phyloP scores from a whole-genome alignment of 2,329 filamentous ascomycete species.

The Teratosphaeria zuluensis region DNA sequence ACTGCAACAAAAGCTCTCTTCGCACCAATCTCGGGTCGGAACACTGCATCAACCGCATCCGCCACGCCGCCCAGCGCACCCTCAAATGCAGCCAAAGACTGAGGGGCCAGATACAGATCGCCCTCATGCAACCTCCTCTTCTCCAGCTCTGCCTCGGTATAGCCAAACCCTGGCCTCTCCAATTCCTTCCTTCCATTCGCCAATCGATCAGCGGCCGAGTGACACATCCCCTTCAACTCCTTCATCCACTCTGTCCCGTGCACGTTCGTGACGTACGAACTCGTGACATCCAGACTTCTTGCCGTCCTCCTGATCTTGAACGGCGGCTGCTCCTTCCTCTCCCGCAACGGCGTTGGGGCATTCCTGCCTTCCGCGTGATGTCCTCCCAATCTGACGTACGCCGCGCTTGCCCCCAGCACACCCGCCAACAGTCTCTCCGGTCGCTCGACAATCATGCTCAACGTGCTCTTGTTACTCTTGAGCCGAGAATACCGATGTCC shows the following conservation, averaged over 20 bases:
- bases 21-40: conserved; percentile 39
- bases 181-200: conserved; percentile 71
- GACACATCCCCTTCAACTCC: conserved; percentile 77
- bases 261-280: conserved; percentile 75
- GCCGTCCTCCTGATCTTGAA: conserved; percentile 79
- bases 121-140: conserved; percentile 70
- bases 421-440: conserved; percentile 83
- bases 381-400: conserved; percentile 83
- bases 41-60: conserved; percentile 82
- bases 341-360: conserved; percentile 51
- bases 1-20: conserved; percentile 77
- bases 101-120: conserved; percentile 80
- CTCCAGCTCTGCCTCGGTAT: conserved; percentile 4
- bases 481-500: conserved; percentile 85
- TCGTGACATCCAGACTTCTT: conserved; percentile 60
- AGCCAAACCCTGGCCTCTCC: conserved; percentile 38
- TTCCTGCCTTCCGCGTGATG: conserved; percentile 62
- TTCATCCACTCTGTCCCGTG: conserved; percentile 92
- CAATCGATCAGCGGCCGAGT: conserved; percentile 66
- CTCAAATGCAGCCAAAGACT: conserved; percentile 80
- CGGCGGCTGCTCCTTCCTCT: conserved; percentile 30
- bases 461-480: conserved; percentile 58
- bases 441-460: conserved; percentile 81
- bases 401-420: conserved; percentile 70
- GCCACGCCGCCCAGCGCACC: conserved; percentile 87